phyloP scores from a whole-genome alignment of 805 yeast genomes.

The Schwanniomyces vanrijiae region DNA sequence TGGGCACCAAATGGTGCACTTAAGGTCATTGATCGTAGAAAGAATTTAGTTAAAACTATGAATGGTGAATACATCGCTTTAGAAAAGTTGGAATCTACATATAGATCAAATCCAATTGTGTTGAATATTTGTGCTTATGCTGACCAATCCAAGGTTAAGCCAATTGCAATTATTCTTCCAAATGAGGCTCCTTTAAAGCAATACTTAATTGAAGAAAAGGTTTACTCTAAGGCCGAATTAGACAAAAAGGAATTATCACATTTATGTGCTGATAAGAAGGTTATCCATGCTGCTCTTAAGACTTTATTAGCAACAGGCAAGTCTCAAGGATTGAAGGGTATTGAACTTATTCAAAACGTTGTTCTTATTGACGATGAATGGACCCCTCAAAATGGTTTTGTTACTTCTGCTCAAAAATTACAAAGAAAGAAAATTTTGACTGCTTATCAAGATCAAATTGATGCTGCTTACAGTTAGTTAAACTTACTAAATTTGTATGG shows the following conservation, averaged over 20 bases:
- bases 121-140: slow-evolving; percentile 90
- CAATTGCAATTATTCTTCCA: slow-evolving; percentile 88
- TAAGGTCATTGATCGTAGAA: slow-evolving; percentile 87
- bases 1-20: slow-evolving; percentile 82
- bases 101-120: slow-evolving; percentile 79
- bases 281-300: slow-evolving; percentile 54
- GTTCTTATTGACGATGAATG: slow-evolving; percentile 87
- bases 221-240: slow-evolving; percentile 47
- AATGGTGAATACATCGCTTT: slow-evolving; percentile 98
- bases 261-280: slow-evolving; percentile 55
- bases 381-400: slow-evolving; percentile 95
- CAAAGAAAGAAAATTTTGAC: slow-evolving; percentile 88
- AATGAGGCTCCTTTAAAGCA: slow-evolving; percentile 63
- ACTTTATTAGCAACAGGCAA: slow-evolving; percentile 73
- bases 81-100: slow-evolving; percentile 88
- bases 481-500: neutral
- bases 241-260: slow-evolving; percentile 47
- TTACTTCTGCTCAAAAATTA: slow-evolving; percentile 93
- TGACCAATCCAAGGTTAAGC: slow-evolving; percentile 83
- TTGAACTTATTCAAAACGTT: slow-evolving; percentile 78
- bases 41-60: slow-evolving; percentile 91
- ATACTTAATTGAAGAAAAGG: slow-evolving; percentile 49
- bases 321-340: slow-evolving; percentile 77
- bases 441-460: slow-evolving; percentile 66
- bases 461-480: slow-evolving; percentile 45